Conservation (phyloP, 306 rosid genomes). For the Ceratonia siliqua region DNA sequence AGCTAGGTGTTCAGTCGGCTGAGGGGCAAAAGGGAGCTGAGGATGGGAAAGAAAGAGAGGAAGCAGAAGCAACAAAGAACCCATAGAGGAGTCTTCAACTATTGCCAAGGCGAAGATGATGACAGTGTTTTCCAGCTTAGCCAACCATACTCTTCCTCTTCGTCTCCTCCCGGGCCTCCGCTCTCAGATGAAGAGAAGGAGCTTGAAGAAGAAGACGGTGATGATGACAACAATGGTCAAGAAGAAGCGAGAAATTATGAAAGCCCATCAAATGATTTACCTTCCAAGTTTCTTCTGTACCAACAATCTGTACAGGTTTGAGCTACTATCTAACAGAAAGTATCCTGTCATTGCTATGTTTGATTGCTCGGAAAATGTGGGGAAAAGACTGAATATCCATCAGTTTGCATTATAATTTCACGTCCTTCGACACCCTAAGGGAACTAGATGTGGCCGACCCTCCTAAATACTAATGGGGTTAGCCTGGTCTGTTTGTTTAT, state of each 20-base stretch:
- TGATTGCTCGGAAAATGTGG: conserved; percentile 6
- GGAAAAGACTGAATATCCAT: neutral
- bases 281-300: conserved; percentile 83
- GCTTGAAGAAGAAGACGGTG: conserved; percentile 17
- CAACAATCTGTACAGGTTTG: conserved; percentile 91
- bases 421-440: neutral
- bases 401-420: neutral
- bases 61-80: conserved; percentile 44
- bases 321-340: neutral
- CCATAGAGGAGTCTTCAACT: conserved; percentile 47
- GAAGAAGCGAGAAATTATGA: conserved; percentile 28
- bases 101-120: conserved; percentile 46
- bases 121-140: conserved; percentile 30
- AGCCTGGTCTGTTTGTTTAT: neutral
- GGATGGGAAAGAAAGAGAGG: conserved; percentile 49
- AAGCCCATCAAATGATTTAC: conserved; percentile 50
- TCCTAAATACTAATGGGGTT: neutral
- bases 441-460: neutral
- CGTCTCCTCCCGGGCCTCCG: conserved; percentile 36
- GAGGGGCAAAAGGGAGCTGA: neutral
- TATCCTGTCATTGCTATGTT: neutral
- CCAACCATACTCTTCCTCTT: conserved; percentile 34
- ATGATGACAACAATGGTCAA: conserved; percentile 26
- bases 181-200: conserved; percentile 36
- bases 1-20: neutral